Evolutionary conservation across 2,329 filamentous ascomycete species (phyloP).

Genomic region (Podosphaera xanthii): DNA sequence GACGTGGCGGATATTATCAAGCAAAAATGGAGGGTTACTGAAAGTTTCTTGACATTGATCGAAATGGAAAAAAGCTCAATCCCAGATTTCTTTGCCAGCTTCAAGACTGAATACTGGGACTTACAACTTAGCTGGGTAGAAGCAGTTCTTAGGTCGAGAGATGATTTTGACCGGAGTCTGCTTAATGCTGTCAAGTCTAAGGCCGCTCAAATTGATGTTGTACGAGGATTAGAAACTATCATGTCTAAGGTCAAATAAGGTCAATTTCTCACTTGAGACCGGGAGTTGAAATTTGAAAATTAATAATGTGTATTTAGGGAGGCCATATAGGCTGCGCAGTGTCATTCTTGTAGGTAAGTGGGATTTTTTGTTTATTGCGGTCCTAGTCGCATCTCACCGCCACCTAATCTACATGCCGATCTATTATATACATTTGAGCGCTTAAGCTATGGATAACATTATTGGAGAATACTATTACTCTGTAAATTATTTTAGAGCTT

Average conservation of each 20-base stretch:
- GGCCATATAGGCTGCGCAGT: no score
- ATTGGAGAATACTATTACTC: no score
- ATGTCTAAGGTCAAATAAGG: slow-evolving; percentile 71
- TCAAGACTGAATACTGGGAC: slow-evolving; percentile 83
- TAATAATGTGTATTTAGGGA: no score
- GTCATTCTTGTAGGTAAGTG: no score
- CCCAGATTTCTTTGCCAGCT: slow-evolving; percentile 54
- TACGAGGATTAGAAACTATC: slow-evolving; percentile 68
- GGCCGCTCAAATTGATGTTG: slow-evolving; percentile 66
- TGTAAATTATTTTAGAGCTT: no score
- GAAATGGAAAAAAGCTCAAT: slow-evolving; percentile 50
- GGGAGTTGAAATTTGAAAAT: no score
- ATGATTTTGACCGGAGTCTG: slow-evolving; percentile 87
- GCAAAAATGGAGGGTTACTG: slow-evolving; percentile 77
- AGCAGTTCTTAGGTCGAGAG: slow-evolving; percentile 60
- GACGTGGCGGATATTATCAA: slow-evolving; percentile 57
- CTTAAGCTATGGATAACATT: no score
- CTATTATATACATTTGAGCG: no score
- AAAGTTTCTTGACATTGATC: slow-evolving; percentile 63
- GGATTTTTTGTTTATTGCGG: no score
- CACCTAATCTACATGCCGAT: no score
- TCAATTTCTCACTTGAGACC: no score
- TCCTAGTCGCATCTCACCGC: no score
- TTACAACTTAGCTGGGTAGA: slow-evolving; percentile 91
- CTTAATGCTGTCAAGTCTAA: slow-evolving; percentile 67